phyloP scores from a whole-genome alignment of 1,139 yeast species.

The Candida glucosophila region DNA sequence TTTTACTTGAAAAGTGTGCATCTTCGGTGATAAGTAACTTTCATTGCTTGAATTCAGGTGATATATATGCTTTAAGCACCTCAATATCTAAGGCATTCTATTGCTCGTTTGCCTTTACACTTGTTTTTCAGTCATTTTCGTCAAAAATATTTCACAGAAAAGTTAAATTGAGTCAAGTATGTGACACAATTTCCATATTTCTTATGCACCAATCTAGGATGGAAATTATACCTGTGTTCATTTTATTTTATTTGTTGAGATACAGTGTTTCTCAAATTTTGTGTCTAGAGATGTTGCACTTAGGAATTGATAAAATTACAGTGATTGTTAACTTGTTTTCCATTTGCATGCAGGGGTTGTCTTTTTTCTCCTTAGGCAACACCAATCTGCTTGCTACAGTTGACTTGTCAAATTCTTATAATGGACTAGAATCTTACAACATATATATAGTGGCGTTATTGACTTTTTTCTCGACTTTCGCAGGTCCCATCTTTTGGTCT shows the following conservation, averaged over 20 bases:
- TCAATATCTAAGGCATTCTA: constrained; percentile 21
- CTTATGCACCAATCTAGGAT: constrained; percentile 64
- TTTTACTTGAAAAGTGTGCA: too few relatives aligned
- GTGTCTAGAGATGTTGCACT: too few relatives aligned
- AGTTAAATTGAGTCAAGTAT: constrained; percentile 26
- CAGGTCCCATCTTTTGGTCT: constrained; percentile 82
- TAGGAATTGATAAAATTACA: constrained; percentile 14
- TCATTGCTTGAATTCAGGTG: constrained; percentile 16
- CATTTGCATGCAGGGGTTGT: constrained; percentile 52
- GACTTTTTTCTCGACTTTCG: constrained; percentile 76
- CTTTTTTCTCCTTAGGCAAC: constrained; percentile 83
- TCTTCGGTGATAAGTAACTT: constrained; percentile 16
- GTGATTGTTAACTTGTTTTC: too few relatives aligned
- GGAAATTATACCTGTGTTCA: constrained; percentile 62
- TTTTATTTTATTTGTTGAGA: too few relatives aligned
- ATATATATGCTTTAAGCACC: too few relatives aligned
- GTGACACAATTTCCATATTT: constrained; percentile 41
- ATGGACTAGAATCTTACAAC: constrained; percentile 68
- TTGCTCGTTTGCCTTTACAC: constrained; percentile 11
- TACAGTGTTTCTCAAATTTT: constrained; percentile 38
- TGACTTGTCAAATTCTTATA: constrained; percentile 85
- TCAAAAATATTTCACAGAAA: constrained; percentile 21
- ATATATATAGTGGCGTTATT: constrained; percentile 67
- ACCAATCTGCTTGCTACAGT: constrained; percentile 89
- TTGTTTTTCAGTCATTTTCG: too few relatives aligned